Evolutionary conservation across 768 basidiomycete genomes (phyloP), one percentile per base, ranked within the genome.

Genomic region (Leccinellum albellum): DNA sequence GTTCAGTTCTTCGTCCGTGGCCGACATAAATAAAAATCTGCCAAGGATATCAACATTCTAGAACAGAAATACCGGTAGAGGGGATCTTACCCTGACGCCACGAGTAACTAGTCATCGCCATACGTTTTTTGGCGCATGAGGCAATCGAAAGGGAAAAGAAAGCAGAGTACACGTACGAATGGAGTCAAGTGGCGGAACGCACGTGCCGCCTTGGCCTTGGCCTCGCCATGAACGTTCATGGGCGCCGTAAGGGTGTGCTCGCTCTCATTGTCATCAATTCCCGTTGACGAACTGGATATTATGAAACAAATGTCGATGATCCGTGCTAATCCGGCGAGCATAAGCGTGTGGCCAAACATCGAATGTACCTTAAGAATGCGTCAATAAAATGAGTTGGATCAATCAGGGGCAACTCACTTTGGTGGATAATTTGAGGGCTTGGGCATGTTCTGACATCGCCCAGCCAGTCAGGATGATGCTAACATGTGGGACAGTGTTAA

Each of bases 381-480:
- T 56, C 51, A 57, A 15, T 23, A 15, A 13, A 9, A 32, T 31
- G 28, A 26, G 7, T 26, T 17, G 29, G 8, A 6, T 29, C 7
- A 32, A 26, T 42, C 10, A 31, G 37, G 12, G 42, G 29, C 7
- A 42, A 1, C 21, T 49, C 53, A 91, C 91, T 75, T 85, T 85
- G 1, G 92, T 91, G 1, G 92, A 92, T 37, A 95, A 76, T 84
- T 85, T 87, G 50, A 94, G 78, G 5, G 83, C 85, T 74, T 98
- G 94, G 1, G 83, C 83, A 61, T 97, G 94, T 45, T 91, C 86
- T 0, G 89, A 89, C 90, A 97, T 95, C 0, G 88, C 94, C 87
- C 90, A 96, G 6, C 95, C 95, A 0, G 95, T 97, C 57, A 97
- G 76, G 56, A 93, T 86, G 61, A 95, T 87, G 49, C 89, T 93